Base-by-base conservation (phyloP, 108 stramenopile species). In the Pseudonitzschia multiseries region DNA sequence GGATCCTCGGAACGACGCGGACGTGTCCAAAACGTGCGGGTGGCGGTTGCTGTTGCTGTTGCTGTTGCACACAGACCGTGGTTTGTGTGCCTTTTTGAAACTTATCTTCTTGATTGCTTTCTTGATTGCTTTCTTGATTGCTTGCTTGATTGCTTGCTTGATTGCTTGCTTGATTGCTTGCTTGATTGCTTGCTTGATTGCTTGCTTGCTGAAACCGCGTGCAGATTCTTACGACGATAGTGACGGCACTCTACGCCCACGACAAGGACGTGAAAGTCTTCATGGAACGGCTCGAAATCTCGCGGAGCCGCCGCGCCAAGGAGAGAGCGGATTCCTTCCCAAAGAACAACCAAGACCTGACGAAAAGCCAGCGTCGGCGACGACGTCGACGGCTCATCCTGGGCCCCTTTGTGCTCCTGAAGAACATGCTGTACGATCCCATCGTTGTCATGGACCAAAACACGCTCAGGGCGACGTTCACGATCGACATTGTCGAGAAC, bases 371-470 rank as follows among this genome's bases (percentile, higher is more conserved):
- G 42, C 65, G 65, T 12, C 68, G 75, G 8, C 69, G 70, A 22
- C 56, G 68, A 2, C 43, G 33, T 9, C 62, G 76, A n/a, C 36
- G 70, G 17, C 53, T 71, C 22, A 53, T 80, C 12, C 32, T 81
- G 22, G 74, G 82, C 26, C 84, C 84, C 6, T 60, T 57, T 26
- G 17, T 67, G 4, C 66, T 85, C 13, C 33, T 82, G 2, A 73
- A 71, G 31, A 74, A 78, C 69, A 85, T 85, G 84, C 36, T 84
- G 28, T 60, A 74, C 14, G 81, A 81, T 36, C 81, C 84, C 6
- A 26, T 81, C 28, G 26, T 36, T 29, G 27, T 14, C 12, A 28
- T 83, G 77, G 70, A 81, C 71, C 67, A 68, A 50, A 31, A 56
- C 18, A 71, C 73, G 1, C 22, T 90, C n/a, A 27, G 40, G 22